Evolutionary conservation across 768 basidiomycete genomes (phyloP).

Genomic region (Pleurotus ostreatus): DNA sequence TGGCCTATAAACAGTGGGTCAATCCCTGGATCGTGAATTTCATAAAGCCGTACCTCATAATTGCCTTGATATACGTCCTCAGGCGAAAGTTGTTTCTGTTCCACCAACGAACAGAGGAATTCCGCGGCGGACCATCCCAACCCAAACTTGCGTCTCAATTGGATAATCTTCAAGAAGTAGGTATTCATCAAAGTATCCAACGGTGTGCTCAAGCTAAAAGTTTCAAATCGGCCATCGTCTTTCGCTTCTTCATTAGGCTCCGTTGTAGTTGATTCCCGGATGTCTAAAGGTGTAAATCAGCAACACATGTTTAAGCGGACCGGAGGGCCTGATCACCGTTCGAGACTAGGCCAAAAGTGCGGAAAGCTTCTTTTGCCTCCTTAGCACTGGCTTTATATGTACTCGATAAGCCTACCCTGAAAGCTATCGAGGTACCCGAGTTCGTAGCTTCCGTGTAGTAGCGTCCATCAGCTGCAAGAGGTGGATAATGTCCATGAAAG

Average conservation of each 20-base stretch:
- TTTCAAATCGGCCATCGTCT: conserved; percentile 45
- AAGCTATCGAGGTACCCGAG: conserved; percentile 34
- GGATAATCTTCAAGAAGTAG: conserved; percentile 49
- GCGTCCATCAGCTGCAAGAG: conserved; percentile 38
- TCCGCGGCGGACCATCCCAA: conserved; percentile 74
- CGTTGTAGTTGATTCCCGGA: conserved; percentile 3
- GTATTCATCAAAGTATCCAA: conserved; percentile 60
- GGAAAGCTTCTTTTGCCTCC: conserved; percentile 41
- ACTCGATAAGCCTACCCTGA: conserved; percentile 59
- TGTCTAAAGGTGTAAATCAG: not conserved
- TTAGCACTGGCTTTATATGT: conserved; percentile 57
- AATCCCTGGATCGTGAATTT: not conserved
- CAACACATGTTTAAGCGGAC: not conserved
- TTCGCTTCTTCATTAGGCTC: conserved; percentile 24
- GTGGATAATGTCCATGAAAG: conserved; percentile 49
- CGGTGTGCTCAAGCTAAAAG: conserved; percentile 61
- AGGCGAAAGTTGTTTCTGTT: conserved; percentile 37
- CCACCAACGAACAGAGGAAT: conserved; percentile 39
- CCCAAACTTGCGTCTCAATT: conserved; percentile 44
- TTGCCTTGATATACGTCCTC: conserved; percentile 32
- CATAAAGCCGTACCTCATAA: conserved; percentile 22
- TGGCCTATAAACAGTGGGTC: conserved; percentile 19
- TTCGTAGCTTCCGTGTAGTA: conserved; percentile 31
- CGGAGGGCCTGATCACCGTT: conserved; percentile 22
- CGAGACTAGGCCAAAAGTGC: conserved; percentile 45